Base-by-base conservation (phyloP, 2,329 filamentous ascomycete genomes). In the Zarea fungicola region DNA sequence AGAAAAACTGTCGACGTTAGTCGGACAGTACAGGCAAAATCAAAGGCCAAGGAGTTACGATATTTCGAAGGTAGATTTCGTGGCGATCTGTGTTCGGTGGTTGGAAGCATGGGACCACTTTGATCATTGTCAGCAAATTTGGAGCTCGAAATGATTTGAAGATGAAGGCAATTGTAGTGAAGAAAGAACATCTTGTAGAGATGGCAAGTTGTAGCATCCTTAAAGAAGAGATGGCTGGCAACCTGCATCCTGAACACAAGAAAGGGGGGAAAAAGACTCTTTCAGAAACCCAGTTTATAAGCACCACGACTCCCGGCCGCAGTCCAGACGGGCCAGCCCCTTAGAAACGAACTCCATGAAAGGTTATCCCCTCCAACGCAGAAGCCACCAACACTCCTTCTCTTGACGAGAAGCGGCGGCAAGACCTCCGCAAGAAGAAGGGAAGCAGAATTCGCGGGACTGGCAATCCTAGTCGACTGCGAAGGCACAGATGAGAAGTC, bases 241-340 rank as follows among this genome's bases (percentile, higher is more conserved):
- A n/a, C n/a, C n/a, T n/a, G 7, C 16, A 5, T 31, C 21, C 22
- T 16, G 22, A 2, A 36, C n/a, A 18, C 3, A 37, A 34, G 4
- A 29, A 29, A 23, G n/a, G n/a, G n/a, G n/a, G n/a, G n/a, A n/a
- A 25, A 53, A 47, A 50, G 61, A 62, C 60, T 66, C 62, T 56
- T 54, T 72, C 69, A 72, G 69, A 71, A 71, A 71, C 69, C 69
- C 67, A 62, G 54, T 58, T 63, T 72, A 69, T 67, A 72, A 72
- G 69, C 69, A 72, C 65, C 58, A 72, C 69, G 57, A 56, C 68
- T 62, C 61, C 58, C 65, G 60, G 62, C 65, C 51, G 40, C 43
- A 56, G 55, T n/a, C 56, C 57, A 60, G 58, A 53, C 62, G 61
- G 56, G 56, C 52, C 59, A 50, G 50, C 54, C 50, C 59, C 50